Conservation (phyloP, 2,329 filamentous ascomycete genomes). For the Colletotrichum chrysophilum region DNA sequence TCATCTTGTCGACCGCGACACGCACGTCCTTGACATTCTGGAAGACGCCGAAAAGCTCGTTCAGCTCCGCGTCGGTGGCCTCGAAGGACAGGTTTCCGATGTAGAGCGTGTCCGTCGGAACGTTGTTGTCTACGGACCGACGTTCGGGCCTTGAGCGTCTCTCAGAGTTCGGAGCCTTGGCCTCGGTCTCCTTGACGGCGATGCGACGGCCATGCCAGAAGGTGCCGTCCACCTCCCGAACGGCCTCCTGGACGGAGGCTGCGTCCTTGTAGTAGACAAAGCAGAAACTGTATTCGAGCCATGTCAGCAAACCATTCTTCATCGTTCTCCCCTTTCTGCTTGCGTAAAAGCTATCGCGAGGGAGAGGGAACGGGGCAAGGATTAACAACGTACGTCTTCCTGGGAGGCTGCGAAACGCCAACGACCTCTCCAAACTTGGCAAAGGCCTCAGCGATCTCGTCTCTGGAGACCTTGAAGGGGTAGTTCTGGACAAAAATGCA, state of each 20-base stretch:
- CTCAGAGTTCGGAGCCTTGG: not conserved
- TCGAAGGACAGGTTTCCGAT: slow-evolving; percentile 88
- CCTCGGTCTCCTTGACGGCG: not conserved
- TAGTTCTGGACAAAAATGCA: slow-evolving; percentile 71
- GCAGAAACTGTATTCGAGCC: not conserved
- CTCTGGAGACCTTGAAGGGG: slow-evolving; percentile 69
- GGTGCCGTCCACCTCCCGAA: slow-evolving; percentile 17
- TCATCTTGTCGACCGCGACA: slow-evolving; percentile 81
- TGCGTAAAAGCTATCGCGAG: not conserved
- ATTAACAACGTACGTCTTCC: not conserved
- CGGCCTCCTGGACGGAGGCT: not conserved
- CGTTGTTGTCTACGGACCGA: not conserved
- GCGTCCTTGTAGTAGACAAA: slow-evolving; percentile 10
- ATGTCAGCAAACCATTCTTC: not conserved
- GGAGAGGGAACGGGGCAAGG: not conserved
- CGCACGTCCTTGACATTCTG: slow-evolving; percentile 76
- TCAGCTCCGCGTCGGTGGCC: slow-evolving; percentile 83
- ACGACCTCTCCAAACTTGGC: slow-evolving; percentile 41
- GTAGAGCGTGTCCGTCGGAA: slow-evolving; percentile 62
- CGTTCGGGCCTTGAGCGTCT: not conserved
- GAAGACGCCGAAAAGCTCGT: slow-evolving; percentile 75
- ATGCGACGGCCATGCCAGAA: slow-evolving; percentile 24
- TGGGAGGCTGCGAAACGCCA: not conserved
- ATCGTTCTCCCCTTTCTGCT: not conserved
- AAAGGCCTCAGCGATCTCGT: slow-evolving; percentile 65